Conservation (phyloP, 1,139 yeast genomes). For the Candida tunisiensis region DNA sequence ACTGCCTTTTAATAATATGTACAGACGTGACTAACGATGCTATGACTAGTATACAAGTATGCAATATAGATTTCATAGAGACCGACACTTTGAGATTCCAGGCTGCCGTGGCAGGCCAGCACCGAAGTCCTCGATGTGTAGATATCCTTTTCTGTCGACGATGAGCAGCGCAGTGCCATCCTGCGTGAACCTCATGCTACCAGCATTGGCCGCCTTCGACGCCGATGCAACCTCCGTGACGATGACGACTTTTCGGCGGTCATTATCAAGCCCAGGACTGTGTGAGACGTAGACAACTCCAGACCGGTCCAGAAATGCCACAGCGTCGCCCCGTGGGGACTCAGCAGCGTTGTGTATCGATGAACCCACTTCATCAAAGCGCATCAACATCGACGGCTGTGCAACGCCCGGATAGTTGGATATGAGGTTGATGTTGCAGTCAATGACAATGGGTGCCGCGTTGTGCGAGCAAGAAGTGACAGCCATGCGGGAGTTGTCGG, state of each 20-base stretch:
- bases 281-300: constrained; percentile 61
- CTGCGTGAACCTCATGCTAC: constrained; percentile 54
- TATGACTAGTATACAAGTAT: neutral
- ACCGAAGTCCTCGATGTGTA: constrained; percentile 73
- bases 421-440: constrained; percentile 3
- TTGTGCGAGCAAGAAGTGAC: constrained; percentile 44
- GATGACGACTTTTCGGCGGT: constrained; percentile 39
- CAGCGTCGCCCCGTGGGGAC: constrained; percentile 76
- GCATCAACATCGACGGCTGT: constrained; percentile 36
- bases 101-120: constrained; percentile 66
- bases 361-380: constrained; percentile 70
- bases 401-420: constrained; percentile 21
- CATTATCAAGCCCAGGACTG: constrained; percentile 35
- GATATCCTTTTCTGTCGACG: constrained; percentile 65
- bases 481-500: constrained; percentile 34
- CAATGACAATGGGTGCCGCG: constrained; percentile 40
- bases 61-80: constrained; percentile 8
- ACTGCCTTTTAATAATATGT: constrained; percentile 18
- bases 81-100: constrained; percentile 56
- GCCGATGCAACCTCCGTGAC: constrained; percentile 72
- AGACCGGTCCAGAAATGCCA: constrained; percentile 62
- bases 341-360: constrained; percentile 55
- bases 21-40: constrained; percentile 1
- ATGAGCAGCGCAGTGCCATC: constrained; percentile 69
- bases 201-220: constrained; percentile 44